Conservation (phyloP, 2,329 filamentous ascomycete genomes). For the Venturiaceae sp. region DNA sequence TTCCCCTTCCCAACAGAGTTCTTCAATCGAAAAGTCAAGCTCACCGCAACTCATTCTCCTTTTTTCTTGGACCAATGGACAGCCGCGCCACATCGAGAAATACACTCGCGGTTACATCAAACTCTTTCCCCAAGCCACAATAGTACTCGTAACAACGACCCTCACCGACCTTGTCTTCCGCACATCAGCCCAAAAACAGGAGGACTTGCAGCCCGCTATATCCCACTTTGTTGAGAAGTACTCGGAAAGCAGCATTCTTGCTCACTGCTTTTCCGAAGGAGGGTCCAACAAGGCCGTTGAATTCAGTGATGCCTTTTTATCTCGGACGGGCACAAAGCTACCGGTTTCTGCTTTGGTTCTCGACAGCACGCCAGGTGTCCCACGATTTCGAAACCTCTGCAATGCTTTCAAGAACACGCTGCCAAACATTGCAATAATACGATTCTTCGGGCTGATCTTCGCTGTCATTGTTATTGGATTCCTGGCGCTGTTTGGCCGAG, state of each 20-base stretch:
- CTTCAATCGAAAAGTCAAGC: background rate
- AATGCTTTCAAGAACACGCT: constrained; percentile 12
- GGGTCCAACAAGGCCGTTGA: constrained; percentile 17
- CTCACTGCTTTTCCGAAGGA: constrained; percentile 25
- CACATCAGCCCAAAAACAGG: constrained; percentile 8
- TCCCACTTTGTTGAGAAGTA: constrained; percentile 11
- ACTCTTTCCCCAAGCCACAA: constrained; percentile 15
- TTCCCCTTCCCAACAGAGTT: background rate
- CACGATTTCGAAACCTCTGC: constrained; percentile 5
- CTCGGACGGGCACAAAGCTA: background rate
- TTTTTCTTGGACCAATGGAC: constrained; percentile 20
- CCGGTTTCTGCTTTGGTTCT: constrained; percentile 15
- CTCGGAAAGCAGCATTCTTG: constrained; percentile 11
- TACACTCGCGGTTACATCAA: constrained; percentile 18
- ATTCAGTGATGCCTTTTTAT: constrained; percentile 11
- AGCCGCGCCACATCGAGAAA: constrained; percentile 19
- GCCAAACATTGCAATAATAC: constrained; percentile 10
- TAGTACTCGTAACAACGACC: constrained; percentile 19
- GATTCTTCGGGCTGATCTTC: constrained; percentile 9
- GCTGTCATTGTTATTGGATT: background rate
- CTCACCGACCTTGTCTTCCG: constrained; percentile 13
- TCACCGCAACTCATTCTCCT: constrained; percentile 12
- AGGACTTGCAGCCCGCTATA: constrained; percentile 10
- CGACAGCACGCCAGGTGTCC: constrained; percentile 18
- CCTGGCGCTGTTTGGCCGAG: background rate